A percentile compares a stretch with the other conserved stretches of the same genome.
Evolutionary conservation across 2,329 filamentous ascomycete species (phyloP).

Genomic region (Alternaria viburni): DNA sequence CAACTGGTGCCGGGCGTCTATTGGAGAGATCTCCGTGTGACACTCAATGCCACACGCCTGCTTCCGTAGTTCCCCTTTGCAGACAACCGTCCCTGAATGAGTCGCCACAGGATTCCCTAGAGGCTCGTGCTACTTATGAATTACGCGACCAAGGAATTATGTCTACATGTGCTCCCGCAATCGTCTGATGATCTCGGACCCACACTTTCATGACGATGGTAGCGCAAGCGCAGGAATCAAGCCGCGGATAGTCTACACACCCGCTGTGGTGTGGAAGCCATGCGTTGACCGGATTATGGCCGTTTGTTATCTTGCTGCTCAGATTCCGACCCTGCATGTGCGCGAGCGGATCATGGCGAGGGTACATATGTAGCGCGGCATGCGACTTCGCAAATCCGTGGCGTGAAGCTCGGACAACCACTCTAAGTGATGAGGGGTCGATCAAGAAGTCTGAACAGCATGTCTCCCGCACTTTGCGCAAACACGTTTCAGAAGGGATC

Average conservation of each 20-base stretch:
- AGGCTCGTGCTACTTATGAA: slow-evolving; percentile 10
- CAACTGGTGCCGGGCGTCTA: slow-evolving; percentile 43
- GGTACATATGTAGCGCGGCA: slow-evolving; percentile 39
- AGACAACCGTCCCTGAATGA: slow-evolving; percentile 10
- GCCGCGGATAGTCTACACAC: slow-evolving; percentile 5
- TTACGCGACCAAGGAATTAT: slow-evolving; percentile 10
- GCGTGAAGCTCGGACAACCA: slow-evolving; percentile 29
- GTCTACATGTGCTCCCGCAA: slow-evolving; percentile 9
- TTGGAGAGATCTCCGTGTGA: slow-evolving; percentile 41
- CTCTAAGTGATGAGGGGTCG: slow-evolving; percentile 36
- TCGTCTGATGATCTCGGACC: slow-evolving; percentile 14
- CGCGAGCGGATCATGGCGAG: slow-evolving; percentile 31
- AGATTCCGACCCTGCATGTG: slow-evolving; percentile 37
- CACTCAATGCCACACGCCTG: slow-evolving; percentile 38
- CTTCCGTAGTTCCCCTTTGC: slow-evolving; percentile 14
- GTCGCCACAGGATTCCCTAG: slow-evolving; percentile 8
- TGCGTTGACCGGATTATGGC: slow-evolving; percentile 3
- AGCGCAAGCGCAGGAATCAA: slow-evolving; percentile 16
- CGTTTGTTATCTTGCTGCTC: slow-evolving; percentile 14
- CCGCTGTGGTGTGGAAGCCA: slow-evolving; percentile 1
- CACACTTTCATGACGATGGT: slow-evolving; percentile 20
- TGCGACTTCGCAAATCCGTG: slow-evolving; percentile 31
- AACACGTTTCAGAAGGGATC: slow-evolving; percentile 20
- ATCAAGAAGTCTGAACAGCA: slow-evolving; percentile 23
- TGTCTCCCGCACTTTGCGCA: slow-evolving; percentile 39